Percentiles rank a stretch among this genome's conserved stretches.
phyloP scores from a whole-genome alignment of 257 asterid species.

The Rubia yunnanensis region DNA sequence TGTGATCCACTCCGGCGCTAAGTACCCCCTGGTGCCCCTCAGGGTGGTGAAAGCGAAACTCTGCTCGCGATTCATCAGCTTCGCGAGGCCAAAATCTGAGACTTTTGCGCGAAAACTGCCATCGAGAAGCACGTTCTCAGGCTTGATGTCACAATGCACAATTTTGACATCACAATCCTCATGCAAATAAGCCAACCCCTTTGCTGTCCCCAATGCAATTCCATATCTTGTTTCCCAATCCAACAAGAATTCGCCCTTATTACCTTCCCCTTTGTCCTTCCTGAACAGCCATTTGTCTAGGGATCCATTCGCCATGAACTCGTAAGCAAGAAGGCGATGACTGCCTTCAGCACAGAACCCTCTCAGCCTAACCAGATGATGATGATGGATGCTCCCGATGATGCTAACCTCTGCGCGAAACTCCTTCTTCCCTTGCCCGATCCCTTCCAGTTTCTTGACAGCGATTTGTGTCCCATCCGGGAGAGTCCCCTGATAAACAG shows the following conservation, averaged over 20 bases:
- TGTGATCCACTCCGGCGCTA: conserved; percentile 98
- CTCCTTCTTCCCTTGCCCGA: conserved; percentile 96
- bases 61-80: conserved; percentile 83
- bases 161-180: conserved; percentile 84
- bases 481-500: conserved; percentile 74
- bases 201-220: conserved; percentile 81
- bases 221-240: conserved; percentile 70
- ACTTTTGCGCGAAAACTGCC: conserved; percentile 66
- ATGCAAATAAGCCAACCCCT: conserved; percentile 78
- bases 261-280: conserved; percentile 34
- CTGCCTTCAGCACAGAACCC: conserved; percentile 90
- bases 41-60: conserved; percentile 77
- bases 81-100: conserved; percentile 82
- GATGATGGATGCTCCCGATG: conserved; percentile 94
- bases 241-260: conserved; percentile 46
- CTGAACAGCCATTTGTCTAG: conserved; percentile 82
- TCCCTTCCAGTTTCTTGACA: conserved; percentile 83
- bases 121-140: conserved; percentile 80
- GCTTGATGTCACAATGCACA: conserved; percentile 82
- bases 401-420: conserved; percentile 96
- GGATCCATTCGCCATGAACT: conserved; percentile 86
- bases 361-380: conserved; percentile 68
- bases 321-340: conserved; percentile 85
- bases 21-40: conserved; percentile 88
- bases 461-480: conserved; percentile 70